Evolutionary conservation across 306 rosid species (phyloP).

Genomic region (Castanea crenata): DNA sequence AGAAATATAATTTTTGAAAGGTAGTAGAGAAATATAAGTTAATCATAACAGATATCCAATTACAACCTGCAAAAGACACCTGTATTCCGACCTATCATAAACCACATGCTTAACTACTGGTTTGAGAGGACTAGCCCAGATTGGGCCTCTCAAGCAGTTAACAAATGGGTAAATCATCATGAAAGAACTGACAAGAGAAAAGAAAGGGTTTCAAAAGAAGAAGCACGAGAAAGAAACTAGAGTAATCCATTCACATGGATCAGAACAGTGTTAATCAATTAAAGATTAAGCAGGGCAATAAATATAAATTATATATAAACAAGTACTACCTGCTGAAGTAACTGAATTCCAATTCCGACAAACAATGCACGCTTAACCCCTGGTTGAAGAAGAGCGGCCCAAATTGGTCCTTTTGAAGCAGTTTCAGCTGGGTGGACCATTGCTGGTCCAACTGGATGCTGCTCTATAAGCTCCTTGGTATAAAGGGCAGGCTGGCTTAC

Average conservation of each 20-base stretch:
- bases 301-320: conserved; percentile 8
- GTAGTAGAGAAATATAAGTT: not conserved
- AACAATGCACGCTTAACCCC: conserved; percentile 73
- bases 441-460: conserved; percentile 70
- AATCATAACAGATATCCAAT: not conserved
- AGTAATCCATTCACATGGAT: not conserved
- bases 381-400: conserved; percentile 77
- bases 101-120: not conserved
- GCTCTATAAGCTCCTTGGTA: conserved; percentile 60
- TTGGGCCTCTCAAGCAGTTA: not conserved
- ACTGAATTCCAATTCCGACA: conserved; percentile 79
- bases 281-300: not conserved
- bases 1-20: not conserved
- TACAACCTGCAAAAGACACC: not conserved
- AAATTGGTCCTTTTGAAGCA: conserved; percentile 53
- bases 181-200: not conserved
- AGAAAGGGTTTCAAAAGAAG: not conserved
- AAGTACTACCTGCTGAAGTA: conserved; percentile 76
- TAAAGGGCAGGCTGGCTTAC: conserved; percentile 91
- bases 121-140: not conserved
- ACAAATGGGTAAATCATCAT: not conserved
- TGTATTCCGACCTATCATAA: not conserved
- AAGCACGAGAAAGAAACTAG: not conserved
- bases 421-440: conserved; percentile 83
- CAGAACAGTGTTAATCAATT: not conserved